A percentile compares a stretch with the other conserved stretches of the same genome.
Evolutionary conservation across 441 rosid genomes (phyloP).

Genomic region (Populus hybrid): DNA sequence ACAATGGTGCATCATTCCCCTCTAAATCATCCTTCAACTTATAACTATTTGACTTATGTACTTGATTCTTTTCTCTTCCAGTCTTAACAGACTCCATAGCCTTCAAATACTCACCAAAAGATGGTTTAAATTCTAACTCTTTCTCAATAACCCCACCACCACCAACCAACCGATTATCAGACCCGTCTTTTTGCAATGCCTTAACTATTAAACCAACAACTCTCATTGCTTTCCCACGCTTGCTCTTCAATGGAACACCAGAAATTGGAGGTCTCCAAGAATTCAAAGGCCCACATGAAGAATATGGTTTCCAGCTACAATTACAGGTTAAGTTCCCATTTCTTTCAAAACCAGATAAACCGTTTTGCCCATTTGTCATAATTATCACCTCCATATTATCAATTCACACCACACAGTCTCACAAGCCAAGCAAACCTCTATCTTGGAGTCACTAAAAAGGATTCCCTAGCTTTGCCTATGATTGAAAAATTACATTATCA

Average conservation of each 20-base stretch:
- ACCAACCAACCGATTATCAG: conserved; percentile 24
- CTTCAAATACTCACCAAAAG: conserved; percentile 76
- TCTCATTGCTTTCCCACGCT: conserved; percentile 24
- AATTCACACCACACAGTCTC: conserved; percentile 5
- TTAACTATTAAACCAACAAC: conserved; percentile 28
- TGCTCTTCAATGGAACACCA: conserved; percentile 23
- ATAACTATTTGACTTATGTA: conserved; percentile 14
- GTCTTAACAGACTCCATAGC: conserved; percentile 72
- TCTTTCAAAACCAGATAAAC: conserved; percentile 26
- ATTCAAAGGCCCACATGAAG: conserved; percentile 22
- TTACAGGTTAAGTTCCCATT: conserved; percentile 16
- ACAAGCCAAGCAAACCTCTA: conserved; percentile 2
- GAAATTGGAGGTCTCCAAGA: conserved; percentile 27
- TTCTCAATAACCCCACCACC: conserved; percentile 39
- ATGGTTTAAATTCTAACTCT: conserved; percentile 65
- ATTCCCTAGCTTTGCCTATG: background rate
- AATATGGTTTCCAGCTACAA: conserved; percentile 23
- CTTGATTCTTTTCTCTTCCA: conserved; percentile 40
- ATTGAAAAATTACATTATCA: background rate
- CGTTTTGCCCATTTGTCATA: conserved; percentile 40
- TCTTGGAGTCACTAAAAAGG: background rate
- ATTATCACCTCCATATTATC: conserved; percentile 36
- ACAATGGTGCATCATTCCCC: conserved; percentile 11
- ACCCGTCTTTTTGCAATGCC: conserved; percentile 37
- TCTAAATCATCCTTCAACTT: conserved; percentile 26